Base-by-base conservation (phyloP, 2,329 filamentous ascomycete species). In the Pseudocercospora crystallina region DNA sequence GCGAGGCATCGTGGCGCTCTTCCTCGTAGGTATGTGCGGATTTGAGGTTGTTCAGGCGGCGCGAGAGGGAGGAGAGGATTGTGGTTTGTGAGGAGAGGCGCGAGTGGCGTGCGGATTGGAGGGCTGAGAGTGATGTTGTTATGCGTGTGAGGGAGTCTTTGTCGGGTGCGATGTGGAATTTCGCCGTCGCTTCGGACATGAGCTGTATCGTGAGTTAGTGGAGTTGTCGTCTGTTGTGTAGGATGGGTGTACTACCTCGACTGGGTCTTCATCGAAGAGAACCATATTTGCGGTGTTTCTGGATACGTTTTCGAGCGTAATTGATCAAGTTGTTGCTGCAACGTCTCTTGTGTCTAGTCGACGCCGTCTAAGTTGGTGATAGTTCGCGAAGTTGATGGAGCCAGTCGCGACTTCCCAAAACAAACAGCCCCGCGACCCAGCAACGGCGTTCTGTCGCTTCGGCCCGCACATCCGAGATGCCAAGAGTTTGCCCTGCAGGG, bases 141-240 rank as follows among this genome's bases (percentile, higher is more conserved):
- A 97, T 87, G 67, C 94, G 90, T 14, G 85, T 78, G 14, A 97
- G 82, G 15, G 89, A 88, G 59, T 84, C 78, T 67, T 90, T 94
- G 78, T 99, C 94, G 9, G 89, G 89, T 14, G 82, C 79, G 65
- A 92, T 95, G 76, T 95, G 94, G 83, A 99, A 99, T 79, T 96
- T 96, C 64, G 85, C 81, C 65, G 95, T 87, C 36, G 91, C 96
- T 75, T 95, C 87, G 68, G 86, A 81, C 74, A 99, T 95, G 67
- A 96, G 86, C 35, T 37, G 34, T 50, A 56, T 40, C 58, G 51
- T 38, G 43, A 46, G 17, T 47, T 39, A 44, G 34, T 43, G 32
- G 15, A 47, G 14, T 20, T 17, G 15, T 8, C 30, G 40, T 15
- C 34, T 39, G 35, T 15, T 14, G 15, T 32, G 10, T 41, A 68